Evolutionary conservation across 805 yeast species (phyloP).

Genomic region (Sugiyamaella floridensis): DNA sequence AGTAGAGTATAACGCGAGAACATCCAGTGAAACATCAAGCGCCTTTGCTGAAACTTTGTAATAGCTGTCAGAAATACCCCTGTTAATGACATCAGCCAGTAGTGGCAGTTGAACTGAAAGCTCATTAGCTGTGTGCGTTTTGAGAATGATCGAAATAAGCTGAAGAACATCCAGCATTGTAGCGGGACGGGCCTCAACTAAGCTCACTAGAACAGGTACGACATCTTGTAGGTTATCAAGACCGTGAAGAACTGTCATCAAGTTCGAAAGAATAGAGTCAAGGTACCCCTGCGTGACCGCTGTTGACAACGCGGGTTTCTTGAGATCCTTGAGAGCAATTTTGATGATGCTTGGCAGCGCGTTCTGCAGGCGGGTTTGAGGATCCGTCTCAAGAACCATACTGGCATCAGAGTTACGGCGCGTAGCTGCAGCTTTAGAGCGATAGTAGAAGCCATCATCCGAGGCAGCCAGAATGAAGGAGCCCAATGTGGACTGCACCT

Average conservation of each 20-base stretch:
- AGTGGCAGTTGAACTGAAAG: conserved; percentile 2
- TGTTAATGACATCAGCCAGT: conserved; percentile 26
- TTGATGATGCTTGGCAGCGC: conserved; percentile 7
- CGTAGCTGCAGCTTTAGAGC: conserved; percentile 11
- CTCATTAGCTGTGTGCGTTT: conserved; percentile 6
- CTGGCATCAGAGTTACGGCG: conserved; percentile 25
- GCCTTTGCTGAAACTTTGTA: conserved; percentile 34
- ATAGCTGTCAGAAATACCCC: conserved; percentile 32
- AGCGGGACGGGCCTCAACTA: conserved; percentile 9
- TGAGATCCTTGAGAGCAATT: conserved; percentile 9
- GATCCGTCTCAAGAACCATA: conserved; percentile 23
- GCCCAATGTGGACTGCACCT: conserved; percentile 41
- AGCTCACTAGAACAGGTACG: conserved; percentile 3
- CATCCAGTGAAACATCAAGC: conserved; percentile 28
- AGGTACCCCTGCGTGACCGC: conserved; percentile 8
- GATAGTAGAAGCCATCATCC: conserved; percentile 37
- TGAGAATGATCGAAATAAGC: conserved; percentile 10
- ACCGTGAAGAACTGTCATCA: conserved; percentile 7
- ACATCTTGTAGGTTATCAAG: conserved; percentile 7
- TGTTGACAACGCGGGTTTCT: conserved; percentile 2
- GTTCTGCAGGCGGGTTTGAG: conserved; percentile 11
- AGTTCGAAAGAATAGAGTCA: conserved; percentile 4
- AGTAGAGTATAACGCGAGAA: conserved; percentile 1
- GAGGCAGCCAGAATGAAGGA: conserved; percentile 34
- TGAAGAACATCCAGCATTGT: conserved; percentile 13